Base-by-base conservation (phyloP, 306 rosid species). In the Gastrolobium villosum region DNA sequence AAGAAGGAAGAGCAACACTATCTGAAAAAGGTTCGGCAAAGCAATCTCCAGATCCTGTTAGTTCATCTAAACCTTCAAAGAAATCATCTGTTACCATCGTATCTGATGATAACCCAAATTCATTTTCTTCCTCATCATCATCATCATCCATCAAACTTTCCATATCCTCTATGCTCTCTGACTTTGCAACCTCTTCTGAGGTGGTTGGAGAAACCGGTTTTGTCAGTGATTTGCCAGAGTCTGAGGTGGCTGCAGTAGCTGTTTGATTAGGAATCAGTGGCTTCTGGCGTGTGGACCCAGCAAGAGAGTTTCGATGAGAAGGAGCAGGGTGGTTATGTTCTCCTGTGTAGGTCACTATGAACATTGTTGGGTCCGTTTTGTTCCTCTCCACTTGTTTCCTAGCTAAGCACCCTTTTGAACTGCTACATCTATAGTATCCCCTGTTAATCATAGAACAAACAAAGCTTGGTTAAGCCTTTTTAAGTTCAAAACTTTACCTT, bases 251-350 rank as follows among this genome's bases (percentile, higher is more conserved):
- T 2, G 39, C 76, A 0, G 69, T 39, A 66, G 36, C 50, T 1
- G 78, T 10, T 64, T 70, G 73, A 0, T 20, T 20, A 20, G 90
- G 48, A 0, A 92, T 54, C 5, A 53, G 70, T 60, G 89, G 87
- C 84, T 95, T 95, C 72, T 93, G 96, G 31, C 98, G 89, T 2
- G 99, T 93, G 69, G 99, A 95, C 5, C 99, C 99, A 60, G 99
- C 99, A 14, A 95, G 98, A 1, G 99, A 95, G 80, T 93, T 95
- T 70, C 96, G 88, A 77, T 95, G 99, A 31, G 96, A 93, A 0
- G 99, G 99, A 59, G 97, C 98, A 31, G 92, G 96, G 83, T 95
- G 98, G 84, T 88, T 93, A 86, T 95, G 99, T 80, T 93, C 99
- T 36, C 96, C 96, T 1, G 98, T 93, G 87, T 87, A 95, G 2